phyloP scores from a whole-genome alignment of 768 basidiomycete species.

The Tylopilus sp. region DNA sequence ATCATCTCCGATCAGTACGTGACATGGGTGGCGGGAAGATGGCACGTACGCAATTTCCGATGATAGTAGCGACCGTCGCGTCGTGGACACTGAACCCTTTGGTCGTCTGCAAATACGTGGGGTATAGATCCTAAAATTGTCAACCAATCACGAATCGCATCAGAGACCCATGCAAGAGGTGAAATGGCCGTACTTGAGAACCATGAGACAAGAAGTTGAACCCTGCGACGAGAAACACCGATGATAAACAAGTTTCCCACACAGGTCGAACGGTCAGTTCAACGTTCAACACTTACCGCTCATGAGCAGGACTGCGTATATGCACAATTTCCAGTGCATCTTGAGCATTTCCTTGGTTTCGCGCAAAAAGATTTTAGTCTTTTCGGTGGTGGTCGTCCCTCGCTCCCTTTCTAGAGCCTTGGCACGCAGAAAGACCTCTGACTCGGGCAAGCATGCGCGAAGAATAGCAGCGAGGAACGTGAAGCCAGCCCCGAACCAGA shows the following conservation, averaged over 20 bases:
- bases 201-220: conserved; percentile 81
- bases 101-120: conserved; percentile 63
- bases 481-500: conserved; percentile 76
- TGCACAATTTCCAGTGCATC: conserved; percentile 75
- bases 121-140: conserved; percentile 61
- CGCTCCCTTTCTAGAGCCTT: conserved; percentile 47
- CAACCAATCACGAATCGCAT: neutral
- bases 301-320: conserved; percentile 84
- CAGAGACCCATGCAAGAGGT: too few species aligned
- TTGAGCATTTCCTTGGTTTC: conserved; percentile 78
- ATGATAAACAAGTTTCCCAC: too few species aligned
- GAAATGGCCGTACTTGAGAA: conserved; percentile 45
- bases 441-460: conserved; percentile 74
- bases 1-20: neutral
- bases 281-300: conserved; percentile 37
- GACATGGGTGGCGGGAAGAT: neutral
- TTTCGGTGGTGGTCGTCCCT: conserved; percentile 38
- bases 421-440: conserved; percentile 66
- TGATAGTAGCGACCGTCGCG: conserved; percentile 77
- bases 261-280: too few species aligned
- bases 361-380: conserved; percentile 67
- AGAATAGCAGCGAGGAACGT: conserved; percentile 66
- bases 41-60: conserved; percentile 60
- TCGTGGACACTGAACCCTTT: conserved; percentile 57
- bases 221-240: conserved; percentile 32